These are phyloP conservation scores for Favolaschia claudopus DNA, from an alignment of 768 basidiomycete species.

Conservation along the genomic window DNA sequence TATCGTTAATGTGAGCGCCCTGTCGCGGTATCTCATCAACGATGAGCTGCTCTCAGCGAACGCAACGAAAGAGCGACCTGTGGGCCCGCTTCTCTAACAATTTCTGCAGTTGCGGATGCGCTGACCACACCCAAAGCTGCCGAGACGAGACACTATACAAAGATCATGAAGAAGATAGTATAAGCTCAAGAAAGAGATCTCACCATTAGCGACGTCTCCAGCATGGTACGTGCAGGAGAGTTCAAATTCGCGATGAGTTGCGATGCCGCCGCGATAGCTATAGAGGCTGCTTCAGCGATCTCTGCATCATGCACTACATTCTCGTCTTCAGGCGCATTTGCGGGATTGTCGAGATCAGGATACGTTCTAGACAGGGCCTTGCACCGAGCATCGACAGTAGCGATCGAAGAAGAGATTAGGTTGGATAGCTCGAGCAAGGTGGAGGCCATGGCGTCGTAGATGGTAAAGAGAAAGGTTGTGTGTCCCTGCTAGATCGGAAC, in stretches of 20 bases:
- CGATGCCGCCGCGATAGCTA: conserved; percentile 31
- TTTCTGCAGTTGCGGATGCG: conserved; percentile 37
- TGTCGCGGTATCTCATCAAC: too few species aligned
- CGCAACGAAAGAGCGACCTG: conserved; percentile 21
- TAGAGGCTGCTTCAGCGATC: conserved; percentile 21
- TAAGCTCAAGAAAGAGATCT: neutral
- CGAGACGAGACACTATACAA: conserved; percentile 31
- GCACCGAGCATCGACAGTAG: conserved; percentile 7
- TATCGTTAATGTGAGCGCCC: conserved; percentile 40
- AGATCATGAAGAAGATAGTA: too few species aligned
- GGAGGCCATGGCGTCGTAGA: conserved; percentile 23
- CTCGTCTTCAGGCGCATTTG: conserved; percentile 21
- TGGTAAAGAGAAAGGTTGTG: too few species aligned
- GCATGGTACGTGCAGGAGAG: conserved; percentile 12
- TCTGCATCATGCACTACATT: conserved; percentile 14
- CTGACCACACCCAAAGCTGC: conserved; percentile 31
- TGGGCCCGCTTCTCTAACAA: conserved; percentile 38
- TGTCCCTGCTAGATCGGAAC: too few species aligned
- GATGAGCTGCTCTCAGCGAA: neutral
- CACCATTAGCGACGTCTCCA: conserved; percentile 1
- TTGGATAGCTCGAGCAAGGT: conserved; percentile 2
- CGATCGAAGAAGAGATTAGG: conserved; percentile 13
- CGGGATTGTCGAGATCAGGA: conserved; percentile 29
- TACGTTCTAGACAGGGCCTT: conserved; percentile 10
- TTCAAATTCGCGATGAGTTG: conserved; percentile 33